Conservation (phyloP, 116 monocot genomes). For the Cymodocea nodosa region DNA sequence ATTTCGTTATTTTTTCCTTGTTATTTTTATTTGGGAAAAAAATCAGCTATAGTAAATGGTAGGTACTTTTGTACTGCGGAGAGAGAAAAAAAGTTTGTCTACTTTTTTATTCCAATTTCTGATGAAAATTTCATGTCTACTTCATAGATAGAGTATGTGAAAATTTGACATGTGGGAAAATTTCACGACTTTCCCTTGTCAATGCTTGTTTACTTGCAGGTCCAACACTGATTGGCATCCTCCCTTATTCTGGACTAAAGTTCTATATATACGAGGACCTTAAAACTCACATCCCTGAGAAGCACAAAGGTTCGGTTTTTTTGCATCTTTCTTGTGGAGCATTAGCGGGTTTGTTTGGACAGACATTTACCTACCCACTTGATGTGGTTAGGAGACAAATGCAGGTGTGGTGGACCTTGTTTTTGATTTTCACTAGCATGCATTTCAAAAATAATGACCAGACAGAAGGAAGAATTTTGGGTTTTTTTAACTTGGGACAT, state of each 20-base stretch:
- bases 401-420: constrained; percentile 37
- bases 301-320: constrained; percentile 52
- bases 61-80: too few species aligned
- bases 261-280: constrained; percentile 97
- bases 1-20: too few species aligned
- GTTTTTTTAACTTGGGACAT: neutral
- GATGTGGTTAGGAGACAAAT: constrained; percentile 97
- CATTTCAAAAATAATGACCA: too few species aligned
- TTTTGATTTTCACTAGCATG: neutral
- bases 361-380: constrained; percentile 91
- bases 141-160: too few species aligned
- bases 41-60: too few species aligned
- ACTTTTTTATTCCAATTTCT: too few species aligned
- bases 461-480: neutral
- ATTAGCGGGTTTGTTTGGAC: constrained; percentile 89
- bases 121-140: too few species aligned
- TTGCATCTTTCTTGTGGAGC: constrained; percentile 79
- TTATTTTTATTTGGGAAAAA: too few species aligned
- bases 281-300: constrained; percentile 69
- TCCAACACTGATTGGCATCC: constrained; percentile 87
- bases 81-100: too few species aligned
- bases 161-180: neutral
- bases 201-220: constrained; percentile 20
- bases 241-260: constrained; percentile 98
- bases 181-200: neutral